Base-by-base conservation (phyloP, 768 basidiomycete genomes). In the Tricholoma flavovirens region DNA sequence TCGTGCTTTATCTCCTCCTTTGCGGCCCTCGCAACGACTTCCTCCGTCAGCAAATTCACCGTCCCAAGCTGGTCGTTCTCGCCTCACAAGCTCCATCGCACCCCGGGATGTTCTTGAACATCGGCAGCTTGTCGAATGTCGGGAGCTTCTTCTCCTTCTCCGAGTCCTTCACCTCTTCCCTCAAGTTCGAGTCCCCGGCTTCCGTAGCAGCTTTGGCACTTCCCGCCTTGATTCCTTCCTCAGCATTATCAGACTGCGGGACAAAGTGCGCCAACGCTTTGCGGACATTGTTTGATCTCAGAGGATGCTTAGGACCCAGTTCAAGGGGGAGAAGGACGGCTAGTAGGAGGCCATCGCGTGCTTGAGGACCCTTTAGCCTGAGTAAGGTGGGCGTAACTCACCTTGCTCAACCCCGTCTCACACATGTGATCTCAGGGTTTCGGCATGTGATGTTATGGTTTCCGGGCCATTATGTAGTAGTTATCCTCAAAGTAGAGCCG, bases 11-110 rank as follows among this genome's bases (percentile, higher is more conserved):
- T 79, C 64, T 86, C 83, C 61, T 83, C 82, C 24, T 69, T 64
- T 14, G 83, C 81, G 14, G 83, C 80, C 40, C 69, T 69, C 61
- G 77, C 73, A n/a, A 87, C 83, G n/a, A 85, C 77, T 10, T 79
- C 77, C 19, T 80, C 77, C 1, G 86, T 86, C 35, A 88, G 66
- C 49, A 87, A 59, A 63, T 87, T 87, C 36, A 87, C 72, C 5
- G 84, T 87, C 1, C 86, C 86, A 17, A 87, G 73, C 61, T 87
- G 73, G 58, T 88, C 86, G 17, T 81, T 78, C 35, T 75, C 68
- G 22, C 85, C 85, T 84, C 84, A 87, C 9, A 87, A 74, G 3
- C 73, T 75, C 86, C 86, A 88, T 2, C 86, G 54, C 86, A 87
- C 9, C 86, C 86, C 51, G 66, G 76, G 69, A 62, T 78, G 64